Evolutionary conservation across 129 eudicot genomes (phyloP), one percentile per base, ranked within the genome.

Genomic region (Artemisia annua): DNA sequence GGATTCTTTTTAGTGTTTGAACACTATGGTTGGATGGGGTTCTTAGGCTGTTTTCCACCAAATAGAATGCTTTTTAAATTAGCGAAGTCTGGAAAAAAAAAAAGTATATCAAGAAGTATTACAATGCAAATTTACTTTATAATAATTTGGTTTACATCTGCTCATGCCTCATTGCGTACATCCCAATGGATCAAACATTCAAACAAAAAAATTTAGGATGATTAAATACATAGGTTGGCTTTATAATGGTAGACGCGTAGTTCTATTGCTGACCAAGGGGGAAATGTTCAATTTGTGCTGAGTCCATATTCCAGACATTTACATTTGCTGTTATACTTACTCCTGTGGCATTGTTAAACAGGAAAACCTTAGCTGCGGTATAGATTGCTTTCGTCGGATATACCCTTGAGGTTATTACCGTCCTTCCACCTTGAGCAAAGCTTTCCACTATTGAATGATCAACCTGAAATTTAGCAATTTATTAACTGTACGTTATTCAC

Each of bases 371-470:
- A 5, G 98, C 95, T 11, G 83, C 86, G 4, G 81, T 78, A 35
- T 85, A 52, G 11, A 92, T 83, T 68, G 98, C 98, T 66, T 67
- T 78, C n/a, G 98, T 92, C 9, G 98, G 98, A 76, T 92, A 92
- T 10, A 89, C 79, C 68, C 98, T 79, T 10, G 98, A 87, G 3
- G 98, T 87, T 32, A 92, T 92, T 11, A 84, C 88, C 11, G 81
- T 87, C 70, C 98, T 80, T 60, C 98, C 98, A 24, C 96, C 95
- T 78, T 92, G 98, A 1, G 67, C 98, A 82, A 92, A 92, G 39
- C 96, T 86, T 67, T 92, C 98, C 8, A 92, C 91, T 12, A 92
- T 82, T 14, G 98, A 92, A 68, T 92, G 98, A 89, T 92, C 98
- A 57, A 92, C 96, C 97, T 91, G 74, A 30, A 72, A 44, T 0